Evolutionary conservation across 768 basidiomycete species (phyloP).

Genomic region (Rhodotorula kratochvilovae): DNA sequence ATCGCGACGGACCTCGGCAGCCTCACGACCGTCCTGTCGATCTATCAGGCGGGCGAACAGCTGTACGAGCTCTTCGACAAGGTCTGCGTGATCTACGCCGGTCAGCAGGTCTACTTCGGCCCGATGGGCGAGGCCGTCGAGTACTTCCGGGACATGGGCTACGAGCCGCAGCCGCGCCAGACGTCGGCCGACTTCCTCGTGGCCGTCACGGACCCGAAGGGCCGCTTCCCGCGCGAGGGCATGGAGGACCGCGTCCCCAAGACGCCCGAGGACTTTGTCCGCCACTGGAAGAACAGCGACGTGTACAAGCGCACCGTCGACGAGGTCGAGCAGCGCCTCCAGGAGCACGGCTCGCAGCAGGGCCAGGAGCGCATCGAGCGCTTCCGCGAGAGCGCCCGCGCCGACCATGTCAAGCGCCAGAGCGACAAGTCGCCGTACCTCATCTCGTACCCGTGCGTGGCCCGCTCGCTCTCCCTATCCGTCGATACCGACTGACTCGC

Average conservation of each 20-base stretch:
- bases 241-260: constrained; percentile 52
- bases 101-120: constrained; percentile 75
- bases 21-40: constrained; percentile 45
- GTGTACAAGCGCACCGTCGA: constrained; percentile 44
- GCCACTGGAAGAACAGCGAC: constrained; percentile 51
- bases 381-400: constrained; percentile 47
- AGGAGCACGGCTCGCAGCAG: constrained; percentile 46
- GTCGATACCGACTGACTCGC: neutral
- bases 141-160: constrained; percentile 66
- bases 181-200: constrained; percentile 50
- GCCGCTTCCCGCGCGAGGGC: constrained; percentile 46
- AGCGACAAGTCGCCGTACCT: constrained; percentile 51
- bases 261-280: constrained; percentile 51
- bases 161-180: constrained; percentile 48
- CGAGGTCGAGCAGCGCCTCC: constrained; percentile 43
- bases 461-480: constrained; percentile 49
- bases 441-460: constrained; percentile 51
- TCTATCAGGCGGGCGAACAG: constrained; percentile 65
- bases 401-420: constrained; percentile 49
- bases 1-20: constrained; percentile 74
- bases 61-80: constrained; percentile 65
- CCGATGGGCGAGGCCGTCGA: constrained; percentile 61
- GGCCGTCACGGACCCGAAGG: constrained; percentile 64
- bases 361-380: constrained; percentile 36
- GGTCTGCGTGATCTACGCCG: constrained; percentile 47